A percentile compares a stretch with the other conserved stretches of the same genome.
phyloP scores from a whole-genome alignment of 2,329 filamentous ascomycete species.

The Alternaria tenuissima region DNA sequence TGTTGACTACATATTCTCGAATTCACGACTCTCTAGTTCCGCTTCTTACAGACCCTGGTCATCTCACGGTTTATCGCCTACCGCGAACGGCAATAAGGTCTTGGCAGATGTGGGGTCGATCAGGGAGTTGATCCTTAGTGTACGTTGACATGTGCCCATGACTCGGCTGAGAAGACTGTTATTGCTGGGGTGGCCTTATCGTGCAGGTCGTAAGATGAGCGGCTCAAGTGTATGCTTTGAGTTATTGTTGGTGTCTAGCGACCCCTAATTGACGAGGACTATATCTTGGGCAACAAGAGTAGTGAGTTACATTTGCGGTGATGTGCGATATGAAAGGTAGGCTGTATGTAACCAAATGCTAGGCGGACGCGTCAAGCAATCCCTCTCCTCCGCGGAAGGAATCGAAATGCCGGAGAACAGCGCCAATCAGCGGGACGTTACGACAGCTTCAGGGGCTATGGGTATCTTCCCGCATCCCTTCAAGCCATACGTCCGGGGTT shows the following conservation, averaged over 20 bases:
- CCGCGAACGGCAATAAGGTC: neutral
- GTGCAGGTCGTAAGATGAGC: neutral
- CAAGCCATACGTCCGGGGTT: neutral
- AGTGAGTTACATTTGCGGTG: neutral
- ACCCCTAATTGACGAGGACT: neutral
- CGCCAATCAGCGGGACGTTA: neutral
- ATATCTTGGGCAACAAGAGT: neutral
- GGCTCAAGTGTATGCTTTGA: neutral
- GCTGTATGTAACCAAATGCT: neutral
- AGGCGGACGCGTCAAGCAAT: too few species aligned
- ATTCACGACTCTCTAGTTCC: neutral
- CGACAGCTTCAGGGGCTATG: neutral
- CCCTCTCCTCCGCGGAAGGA: neutral
- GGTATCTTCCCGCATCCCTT: neutral
- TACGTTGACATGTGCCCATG: neutral
- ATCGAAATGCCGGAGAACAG: neutral
- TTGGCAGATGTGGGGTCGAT: conserved; percentile 4
- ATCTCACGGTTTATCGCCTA: neutral
- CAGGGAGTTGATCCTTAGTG: conserved; percentile 8
- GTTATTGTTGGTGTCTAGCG: neutral
- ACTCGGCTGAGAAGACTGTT: neutral
- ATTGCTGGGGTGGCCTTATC: neutral
- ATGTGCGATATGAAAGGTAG: neutral
- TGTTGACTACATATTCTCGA: neutral
- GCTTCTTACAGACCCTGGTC: neutral